A percentile compares a stretch with the other conserved stretches of the same genome.
Evolutionary conservation across 495 filamentous ascomycete genomes (phyloP).

Genomic region (Penicillium nucicola): DNA sequence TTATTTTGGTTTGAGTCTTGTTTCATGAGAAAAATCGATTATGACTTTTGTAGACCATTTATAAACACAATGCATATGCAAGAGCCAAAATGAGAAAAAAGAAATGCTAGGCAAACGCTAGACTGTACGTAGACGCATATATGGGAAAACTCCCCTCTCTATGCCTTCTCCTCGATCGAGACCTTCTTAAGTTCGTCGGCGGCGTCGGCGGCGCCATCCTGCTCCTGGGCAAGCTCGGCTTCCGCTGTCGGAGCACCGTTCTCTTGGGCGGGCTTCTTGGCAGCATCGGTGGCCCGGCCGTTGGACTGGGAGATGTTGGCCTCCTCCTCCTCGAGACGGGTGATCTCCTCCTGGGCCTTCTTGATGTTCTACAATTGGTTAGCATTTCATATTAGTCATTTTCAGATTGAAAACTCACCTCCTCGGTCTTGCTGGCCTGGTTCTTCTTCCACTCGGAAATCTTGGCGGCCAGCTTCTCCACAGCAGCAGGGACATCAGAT

Average conservation of each 20-base stretch:
- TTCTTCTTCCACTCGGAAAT: slow-evolving; percentile 89
- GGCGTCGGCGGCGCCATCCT: slow-evolving; percentile 55
- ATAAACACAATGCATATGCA: slow-evolving; percentile 25
- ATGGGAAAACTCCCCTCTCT: slow-evolving; percentile 8
- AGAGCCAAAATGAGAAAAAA: slow-evolving; percentile 5
- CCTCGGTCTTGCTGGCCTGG: slow-evolving; percentile 85
- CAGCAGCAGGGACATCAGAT: slow-evolving; percentile 67
- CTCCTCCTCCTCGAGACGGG: slow-evolving; percentile 57
- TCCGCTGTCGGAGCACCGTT: slow-evolving; percentile 52
- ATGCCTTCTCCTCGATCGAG: slow-evolving; percentile 54
- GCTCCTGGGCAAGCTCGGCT: slow-evolving; percentile 55
- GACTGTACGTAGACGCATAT: slow-evolving; percentile 10
- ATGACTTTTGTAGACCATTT: slow-evolving; percentile 22
- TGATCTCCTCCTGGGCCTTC: slow-evolving; percentile 66
- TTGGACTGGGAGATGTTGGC: slow-evolving; percentile 23
- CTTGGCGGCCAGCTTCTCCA: slow-evolving; percentile 90
- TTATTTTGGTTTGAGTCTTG: not conserved
- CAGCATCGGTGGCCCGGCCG: slow-evolving; percentile 35
- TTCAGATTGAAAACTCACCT: slow-evolving; percentile 55
- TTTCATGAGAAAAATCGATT: slow-evolving; percentile 1
- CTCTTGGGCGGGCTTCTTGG: slow-evolving; percentile 54
- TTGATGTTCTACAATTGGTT: slow-evolving; percentile 60
- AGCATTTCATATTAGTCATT: slow-evolving; percentile 13
- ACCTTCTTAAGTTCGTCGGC: slow-evolving; percentile 57
- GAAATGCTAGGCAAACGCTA: slow-evolving; percentile 21